Evolutionary conservation across 1,284 basidiomycete species (phyloP), one percentile per base, ranked within the genome.

Genomic region (Salmacisia buchloeana): DNA sequence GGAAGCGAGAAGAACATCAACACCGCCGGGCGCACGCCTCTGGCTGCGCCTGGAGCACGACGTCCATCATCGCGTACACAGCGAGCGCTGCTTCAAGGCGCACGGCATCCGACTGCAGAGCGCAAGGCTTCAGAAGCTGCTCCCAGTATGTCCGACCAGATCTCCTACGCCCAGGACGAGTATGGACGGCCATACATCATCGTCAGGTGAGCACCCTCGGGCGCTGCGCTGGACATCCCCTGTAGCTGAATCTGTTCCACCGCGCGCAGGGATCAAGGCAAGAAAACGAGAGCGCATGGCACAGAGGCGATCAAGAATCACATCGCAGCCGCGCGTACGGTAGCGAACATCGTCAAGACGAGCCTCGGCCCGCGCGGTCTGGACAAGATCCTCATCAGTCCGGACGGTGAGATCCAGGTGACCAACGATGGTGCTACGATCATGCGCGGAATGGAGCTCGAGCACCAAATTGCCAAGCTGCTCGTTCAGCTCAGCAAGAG

Each of bases 321-420:
- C 63, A 78, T 73, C 60, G 29, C 65, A 94, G 93, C 90, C 88
- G 57, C 94, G 93, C 82, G 97, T 61, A 91, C 91, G 13, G 92
- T 97, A 49, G 87, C 93, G 27, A 94, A 94, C 82, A 97, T 98
- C 78, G 86, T 98, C 78, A 88, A 91, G 77, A 94, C 94, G 62
- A 97, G 92, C 9, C 85, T 98, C 33, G 94, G 94, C 23, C 94
- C 94, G 29, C 85, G 94, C 84, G 94, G 94, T 57, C 86, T 98
- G 64, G 96, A 98, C 85, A 98, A 98, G 87, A 97, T 98, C 80
- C 86, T 98, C 78, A 97, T 98, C 79, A 94, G 92, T 43, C 89
- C 94, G 31, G 94, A 98, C 83, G 94, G 94, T 58, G 94, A 98
- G 77, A 98, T 98, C 75, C 97, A 93, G 57, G 94, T 98, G 52